These are phyloP conservation scores for Cercospora canescens DNA, from an alignment of 2,329 filamentous ascomycete species.

Conservation along the genomic window DNA sequence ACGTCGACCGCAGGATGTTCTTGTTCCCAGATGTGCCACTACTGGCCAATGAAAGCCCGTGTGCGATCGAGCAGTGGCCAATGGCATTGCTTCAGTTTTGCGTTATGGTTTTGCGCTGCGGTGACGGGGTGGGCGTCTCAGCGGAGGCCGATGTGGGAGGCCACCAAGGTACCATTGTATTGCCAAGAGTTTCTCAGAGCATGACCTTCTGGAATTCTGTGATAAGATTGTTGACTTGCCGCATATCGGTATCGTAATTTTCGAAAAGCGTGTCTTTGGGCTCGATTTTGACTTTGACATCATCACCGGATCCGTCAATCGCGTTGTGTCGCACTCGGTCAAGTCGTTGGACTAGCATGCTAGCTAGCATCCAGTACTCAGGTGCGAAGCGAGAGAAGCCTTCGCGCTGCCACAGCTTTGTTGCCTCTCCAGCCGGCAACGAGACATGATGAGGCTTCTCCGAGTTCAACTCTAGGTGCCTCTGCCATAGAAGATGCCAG, in stretches of 20 bases:
- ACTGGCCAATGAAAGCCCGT: background rate
- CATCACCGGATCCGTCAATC: background rate
- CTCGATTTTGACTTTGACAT: background rate
- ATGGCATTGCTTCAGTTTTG: background rate
- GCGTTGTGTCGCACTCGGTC: background rate
- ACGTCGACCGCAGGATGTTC: background rate
- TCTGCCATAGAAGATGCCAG: conserved; percentile 5
- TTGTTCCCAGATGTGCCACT: background rate
- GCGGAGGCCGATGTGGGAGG: conserved; percentile 4
- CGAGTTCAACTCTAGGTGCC: background rate
- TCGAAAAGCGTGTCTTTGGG: background rate
- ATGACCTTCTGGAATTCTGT: conserved; percentile 8
- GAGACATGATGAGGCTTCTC: background rate
- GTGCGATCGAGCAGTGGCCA: background rate
- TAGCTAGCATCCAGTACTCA: conserved; percentile 12
- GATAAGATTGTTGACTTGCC: conserved; percentile 11
- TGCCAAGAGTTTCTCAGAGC: conserved; percentile 2
- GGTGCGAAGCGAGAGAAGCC: conserved; percentile 3
- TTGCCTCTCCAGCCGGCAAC: background rate
- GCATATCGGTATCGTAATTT: conserved; percentile 13
- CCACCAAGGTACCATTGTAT: background rate
- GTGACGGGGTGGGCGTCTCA: background rate
- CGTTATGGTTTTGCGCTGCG: background rate
- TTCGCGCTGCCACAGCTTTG: background rate
- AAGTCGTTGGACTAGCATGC: conserved; percentile 6